Conservation (phyloP, 2,329 filamentous ascomycete genomes). For the Colletotrichum cuscutae region DNA sequence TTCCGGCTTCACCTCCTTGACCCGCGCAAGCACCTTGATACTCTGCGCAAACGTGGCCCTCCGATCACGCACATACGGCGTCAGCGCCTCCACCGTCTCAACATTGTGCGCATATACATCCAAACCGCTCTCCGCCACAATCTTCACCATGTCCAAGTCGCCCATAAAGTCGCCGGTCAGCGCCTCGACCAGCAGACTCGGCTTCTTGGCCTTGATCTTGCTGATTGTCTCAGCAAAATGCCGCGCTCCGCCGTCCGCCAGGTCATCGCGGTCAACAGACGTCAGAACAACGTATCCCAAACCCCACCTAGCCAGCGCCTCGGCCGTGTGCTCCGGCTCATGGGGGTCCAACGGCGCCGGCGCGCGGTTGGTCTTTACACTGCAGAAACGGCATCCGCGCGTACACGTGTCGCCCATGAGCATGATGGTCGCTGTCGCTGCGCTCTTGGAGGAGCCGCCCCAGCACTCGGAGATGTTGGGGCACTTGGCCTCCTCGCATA, state of each 20-base stretch:
- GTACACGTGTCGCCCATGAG: slow-evolving; percentile 99
- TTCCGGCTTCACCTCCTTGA: slow-evolving; percentile 77
- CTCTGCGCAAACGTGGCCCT: slow-evolving; percentile 91
- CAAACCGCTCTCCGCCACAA: slow-evolving; percentile 87
- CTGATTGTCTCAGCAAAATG: slow-evolving; percentile 96
- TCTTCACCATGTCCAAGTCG: slow-evolving; percentile 84
- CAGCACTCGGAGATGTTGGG: slow-evolving; percentile 99
- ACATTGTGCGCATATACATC: slow-evolving; percentile 98
- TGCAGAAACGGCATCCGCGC: slow-evolving; percentile 95
- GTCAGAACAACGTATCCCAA: slow-evolving; percentile 96
- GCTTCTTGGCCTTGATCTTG: slow-evolving; percentile 88
- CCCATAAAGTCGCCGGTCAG: slow-evolving; percentile 90
- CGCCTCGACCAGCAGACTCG: slow-evolving; percentile 82
- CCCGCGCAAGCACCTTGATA: slow-evolving; percentile 80
- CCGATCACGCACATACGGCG: slow-evolving; percentile 89
- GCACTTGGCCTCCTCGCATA: slow-evolving; percentile 97
- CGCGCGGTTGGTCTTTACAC: slow-evolving; percentile 86
- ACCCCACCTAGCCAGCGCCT: slow-evolving; percentile 92
- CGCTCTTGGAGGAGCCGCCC: slow-evolving; percentile 88
- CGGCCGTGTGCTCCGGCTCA: slow-evolving; percentile 96
- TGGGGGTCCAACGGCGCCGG: slow-evolving; percentile 89
- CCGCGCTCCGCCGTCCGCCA: slow-evolving; percentile 85
- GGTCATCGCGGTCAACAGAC: slow-evolving; percentile 91
- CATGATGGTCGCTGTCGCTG: slow-evolving; percentile 98
- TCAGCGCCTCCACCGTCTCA: slow-evolving; percentile 92